Evolutionary conservation across 345 rosid species (phyloP).

Genomic region (Clarkia xantiana): DNA sequence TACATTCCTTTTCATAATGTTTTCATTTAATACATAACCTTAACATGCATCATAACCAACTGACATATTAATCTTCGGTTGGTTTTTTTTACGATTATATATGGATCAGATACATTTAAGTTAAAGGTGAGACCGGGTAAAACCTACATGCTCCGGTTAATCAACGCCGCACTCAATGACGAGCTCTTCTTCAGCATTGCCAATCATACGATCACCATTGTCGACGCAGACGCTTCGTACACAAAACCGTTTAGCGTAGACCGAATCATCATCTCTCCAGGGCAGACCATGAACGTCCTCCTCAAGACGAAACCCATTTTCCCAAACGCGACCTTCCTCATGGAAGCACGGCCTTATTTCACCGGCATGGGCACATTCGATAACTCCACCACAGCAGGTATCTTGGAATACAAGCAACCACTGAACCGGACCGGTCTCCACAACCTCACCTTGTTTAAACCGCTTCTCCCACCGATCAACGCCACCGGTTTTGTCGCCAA

Average conservation of each 20-base stretch:
- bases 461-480: slow-evolving; percentile 27
- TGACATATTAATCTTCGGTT: too few relatives aligned
- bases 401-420: slow-evolving; percentile 25
- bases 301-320: slow-evolving; percentile 21
- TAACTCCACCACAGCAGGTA: slow-evolving; percentile 28
- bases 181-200: slow-evolving; percentile 46
- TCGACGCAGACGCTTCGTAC: slow-evolving; percentile 28
- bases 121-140: slow-evolving; percentile 37
- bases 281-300: slow-evolving; percentile 36
- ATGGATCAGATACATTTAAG: slow-evolving; percentile 24
- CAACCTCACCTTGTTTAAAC: slow-evolving; percentile 18
- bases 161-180: slow-evolving; percentile 50
- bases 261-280: slow-evolving; percentile 20
- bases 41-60: too few relatives aligned
- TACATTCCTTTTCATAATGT: neutral
- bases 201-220: slow-evolving; percentile 27
- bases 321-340: slow-evolving; percentile 32
- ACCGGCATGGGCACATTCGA: slow-evolving; percentile 23
- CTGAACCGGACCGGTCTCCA: slow-evolving; percentile 4
- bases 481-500: slow-evolving; percentile 18
- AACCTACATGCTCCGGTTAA: slow-evolving; percentile 30
- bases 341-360: slow-evolving; percentile 30
- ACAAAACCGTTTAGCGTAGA: slow-evolving; percentile 24
- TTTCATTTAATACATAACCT: neutral
- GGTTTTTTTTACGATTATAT: neutral